Conservation (phyloP, 331 rosid genomes). For the Pyrus hybrid region DNA sequence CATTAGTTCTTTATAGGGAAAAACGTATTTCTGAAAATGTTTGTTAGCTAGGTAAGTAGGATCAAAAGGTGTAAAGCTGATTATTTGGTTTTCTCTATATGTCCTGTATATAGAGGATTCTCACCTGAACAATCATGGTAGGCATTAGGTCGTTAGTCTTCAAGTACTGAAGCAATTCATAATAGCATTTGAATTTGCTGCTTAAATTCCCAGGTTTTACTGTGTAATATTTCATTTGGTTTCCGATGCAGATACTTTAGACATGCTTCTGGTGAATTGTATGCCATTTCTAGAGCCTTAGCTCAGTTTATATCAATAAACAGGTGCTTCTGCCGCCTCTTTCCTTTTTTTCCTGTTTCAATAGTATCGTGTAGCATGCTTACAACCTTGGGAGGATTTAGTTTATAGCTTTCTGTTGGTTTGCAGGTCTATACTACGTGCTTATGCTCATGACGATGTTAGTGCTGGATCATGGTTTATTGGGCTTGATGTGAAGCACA, state of each 20-base stretch:
- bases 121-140: background rate
- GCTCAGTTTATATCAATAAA: conserved; percentile 71
- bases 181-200: background rate
- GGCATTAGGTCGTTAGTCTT: background rate
- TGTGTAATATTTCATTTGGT: background rate
- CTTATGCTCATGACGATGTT: conserved; percentile 67
- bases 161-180: background rate
- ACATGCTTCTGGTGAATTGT: conserved; percentile 69
- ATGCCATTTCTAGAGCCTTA: conserved; percentile 57
- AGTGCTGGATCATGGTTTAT: conserved; percentile 80
- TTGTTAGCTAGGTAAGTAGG: background rate
- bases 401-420: conserved; percentile 11
- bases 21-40: background rate
- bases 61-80: background rate
- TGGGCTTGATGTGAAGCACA: conserved; percentile 61
- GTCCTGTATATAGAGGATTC: background rate
- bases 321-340: conserved; percentile 36
- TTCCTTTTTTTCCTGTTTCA: background rate
- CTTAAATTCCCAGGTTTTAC: background rate
- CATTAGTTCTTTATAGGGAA: background rate
- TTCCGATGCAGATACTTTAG: conserved; percentile 58
- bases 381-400: background rate
- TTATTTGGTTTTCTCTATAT: background rate
- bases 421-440: conserved; percentile 52
- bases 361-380: conserved; percentile 1